These are phyloP conservation scores for Chytridium lagenaria DNA, from an alignment of 371 early-diverging fungal species.

Conservation along the genomic window DNA sequence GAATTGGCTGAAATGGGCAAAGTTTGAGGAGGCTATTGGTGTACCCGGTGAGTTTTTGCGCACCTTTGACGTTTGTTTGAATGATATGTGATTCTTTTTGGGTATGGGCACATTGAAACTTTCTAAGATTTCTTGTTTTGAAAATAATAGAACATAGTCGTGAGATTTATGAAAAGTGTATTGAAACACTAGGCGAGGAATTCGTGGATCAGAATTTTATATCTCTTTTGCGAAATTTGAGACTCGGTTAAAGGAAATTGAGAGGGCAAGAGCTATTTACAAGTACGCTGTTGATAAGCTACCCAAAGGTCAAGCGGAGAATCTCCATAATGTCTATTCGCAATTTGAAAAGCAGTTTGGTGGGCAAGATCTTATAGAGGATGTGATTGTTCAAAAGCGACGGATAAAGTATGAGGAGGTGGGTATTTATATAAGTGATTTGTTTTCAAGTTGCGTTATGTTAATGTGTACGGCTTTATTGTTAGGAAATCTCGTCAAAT, in stretches of 20 bases:
- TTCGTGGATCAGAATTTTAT: slow-evolving; percentile 88
- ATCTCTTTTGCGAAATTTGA: slow-evolving; percentile 97
- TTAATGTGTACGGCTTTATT: slow-evolving; percentile 12
- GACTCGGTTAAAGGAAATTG: slow-evolving; percentile 84
- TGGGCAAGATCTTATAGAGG: slow-evolving; percentile 84
- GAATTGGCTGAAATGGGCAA: slow-evolving; percentile 95
- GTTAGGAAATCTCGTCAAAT: slow-evolving; percentile 69
- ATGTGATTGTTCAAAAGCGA: slow-evolving; percentile 85
- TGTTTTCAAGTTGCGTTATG: background rate
- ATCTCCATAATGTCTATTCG: slow-evolving; percentile 89
- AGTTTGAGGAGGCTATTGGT: slow-evolving; percentile 88
- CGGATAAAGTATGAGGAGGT: slow-evolving; percentile 88
- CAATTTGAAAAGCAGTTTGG: slow-evolving; percentile 97
- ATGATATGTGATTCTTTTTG: no score
- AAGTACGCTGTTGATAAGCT: slow-evolving; percentile 90
- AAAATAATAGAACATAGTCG: slow-evolving; percentile 71
- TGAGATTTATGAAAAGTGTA: slow-evolving; percentile 81
- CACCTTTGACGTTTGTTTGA: no score
- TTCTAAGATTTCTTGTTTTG: background rate
- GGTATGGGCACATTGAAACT: no score
- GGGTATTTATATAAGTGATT: slow-evolving; percentile 28
- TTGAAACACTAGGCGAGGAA: slow-evolving; percentile 88
- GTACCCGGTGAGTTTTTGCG: slow-evolving; percentile 58
- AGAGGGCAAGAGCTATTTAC: slow-evolving; percentile 94
- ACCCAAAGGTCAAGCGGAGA: slow-evolving; percentile 78